A percentile compares a stretch with the other conserved stretches of the same genome.
Evolutionary conservation across 2,329 filamentous ascomycete genomes (phyloP).

Genomic region (Escovopsis sp.): DNA sequence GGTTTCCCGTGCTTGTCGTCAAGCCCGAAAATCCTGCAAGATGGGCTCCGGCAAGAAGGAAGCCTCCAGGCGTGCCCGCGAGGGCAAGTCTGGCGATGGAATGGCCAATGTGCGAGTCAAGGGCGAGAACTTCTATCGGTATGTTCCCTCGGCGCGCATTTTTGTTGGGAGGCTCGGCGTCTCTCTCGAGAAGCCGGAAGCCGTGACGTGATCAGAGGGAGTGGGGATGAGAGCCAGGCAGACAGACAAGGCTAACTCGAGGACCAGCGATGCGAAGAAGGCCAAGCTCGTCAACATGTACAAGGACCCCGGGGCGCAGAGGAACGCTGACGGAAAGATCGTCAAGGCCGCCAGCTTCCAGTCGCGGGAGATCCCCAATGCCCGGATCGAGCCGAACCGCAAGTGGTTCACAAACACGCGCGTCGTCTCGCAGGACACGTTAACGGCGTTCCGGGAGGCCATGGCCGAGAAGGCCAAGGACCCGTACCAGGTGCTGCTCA

Average conservation of each 20-base stretch:
- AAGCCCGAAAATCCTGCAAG: slow-evolving; percentile 11
- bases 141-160: slow-evolving; percentile 14
- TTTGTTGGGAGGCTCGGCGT: background rate
- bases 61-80: slow-evolving; percentile 61
- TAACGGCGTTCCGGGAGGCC: slow-evolving; percentile 76
- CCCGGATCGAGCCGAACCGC: slow-evolving; percentile 85
- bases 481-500: slow-evolving; percentile 87
- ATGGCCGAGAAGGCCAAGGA: slow-evolving; percentile 83
- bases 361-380: slow-evolving; percentile 64
- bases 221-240: too few species aligned
- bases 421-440: slow-evolving; percentile 74
- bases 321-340: slow-evolving; percentile 73
- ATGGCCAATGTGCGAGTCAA: slow-evolving; percentile 87
- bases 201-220: too few species aligned
- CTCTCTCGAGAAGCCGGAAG: too few species aligned
- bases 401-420: slow-evolving; percentile 97
- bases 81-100: slow-evolving; percentile 74
- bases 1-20: slow-evolving; percentile 4
- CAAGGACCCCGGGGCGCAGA: slow-evolving; percentile 71
- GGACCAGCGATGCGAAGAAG: slow-evolving; percentile 55
- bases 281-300: slow-evolving; percentile 80
- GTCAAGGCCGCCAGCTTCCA: slow-evolving; percentile 74
- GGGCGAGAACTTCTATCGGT: slow-evolving; percentile 97
- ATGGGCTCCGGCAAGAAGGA: slow-evolving; percentile 96
- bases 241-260: background rate